These are phyloP conservation scores for Aspergillus arachidicola DNA, from an alignment of 2,329 filamentous ascomycete genomes.

Conservation along the genomic window DNA sequence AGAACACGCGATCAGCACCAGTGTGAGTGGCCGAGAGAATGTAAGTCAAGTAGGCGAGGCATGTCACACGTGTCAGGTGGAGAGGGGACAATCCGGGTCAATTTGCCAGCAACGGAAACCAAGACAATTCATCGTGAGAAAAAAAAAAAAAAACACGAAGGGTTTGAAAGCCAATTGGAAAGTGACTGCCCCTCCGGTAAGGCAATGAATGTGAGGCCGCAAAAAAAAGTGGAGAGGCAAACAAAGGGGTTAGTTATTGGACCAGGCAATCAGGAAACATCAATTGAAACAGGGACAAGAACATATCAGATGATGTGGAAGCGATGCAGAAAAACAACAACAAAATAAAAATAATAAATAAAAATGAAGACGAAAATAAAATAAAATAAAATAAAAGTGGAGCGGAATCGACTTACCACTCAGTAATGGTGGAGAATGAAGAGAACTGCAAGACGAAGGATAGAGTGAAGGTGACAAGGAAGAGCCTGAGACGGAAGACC, in stretches of 20 bases:
- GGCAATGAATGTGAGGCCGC: not conserved
- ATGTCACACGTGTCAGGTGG: constrained; percentile 36
- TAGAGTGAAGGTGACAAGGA: constrained; percentile 27
- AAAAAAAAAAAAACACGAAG: constrained; percentile 4
- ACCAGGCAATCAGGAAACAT: not conserved
- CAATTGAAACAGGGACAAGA: not conserved
- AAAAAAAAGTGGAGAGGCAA: not conserved
- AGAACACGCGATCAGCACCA: constrained; percentile 29
- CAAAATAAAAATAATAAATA: not conserved
- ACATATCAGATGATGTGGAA: not conserved
- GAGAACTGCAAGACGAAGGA: constrained; percentile 36
- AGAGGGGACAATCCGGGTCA: constrained; percentile 11
- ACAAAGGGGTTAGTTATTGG: not conserved
- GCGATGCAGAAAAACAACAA: not conserved
- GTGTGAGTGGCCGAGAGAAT: constrained; percentile 22
- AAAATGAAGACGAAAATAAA: not conserved
- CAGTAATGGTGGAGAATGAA: constrained; percentile 22
- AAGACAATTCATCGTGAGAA: constrained; percentile 15
- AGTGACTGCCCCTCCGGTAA: not conserved
- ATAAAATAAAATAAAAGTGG: not conserved
- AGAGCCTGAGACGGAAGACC: constrained; percentile 22
- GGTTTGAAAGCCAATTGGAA: not conserved
- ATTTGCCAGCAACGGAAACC: constrained; percentile 6
- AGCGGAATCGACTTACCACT: constrained; percentile 16
- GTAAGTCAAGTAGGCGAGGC: constrained; percentile 14